A percentile compares a stretch with the other conserved stretches of the same genome.
Conservation (phyloP, 306 rosid species). For the Rosa lucieae region DNA sequence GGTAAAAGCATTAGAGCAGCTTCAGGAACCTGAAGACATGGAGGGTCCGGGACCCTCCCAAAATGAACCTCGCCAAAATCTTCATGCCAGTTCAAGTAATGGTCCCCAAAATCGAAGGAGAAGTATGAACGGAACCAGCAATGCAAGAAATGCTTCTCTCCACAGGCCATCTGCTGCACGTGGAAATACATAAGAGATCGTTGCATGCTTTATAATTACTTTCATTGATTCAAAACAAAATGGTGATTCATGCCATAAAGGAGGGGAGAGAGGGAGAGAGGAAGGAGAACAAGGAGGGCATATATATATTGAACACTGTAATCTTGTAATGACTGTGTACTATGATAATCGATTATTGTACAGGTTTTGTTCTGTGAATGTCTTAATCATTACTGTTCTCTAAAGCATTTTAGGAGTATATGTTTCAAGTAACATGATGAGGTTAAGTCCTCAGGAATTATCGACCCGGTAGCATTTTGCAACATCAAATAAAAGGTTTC, state of each 20-base stretch:
- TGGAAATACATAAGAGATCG: conserved; percentile 20
- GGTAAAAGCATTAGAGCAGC: conserved; percentile 63
- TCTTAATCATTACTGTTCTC: conserved; percentile 4
- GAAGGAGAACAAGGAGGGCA: not conserved
- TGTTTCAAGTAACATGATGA: not conserved
- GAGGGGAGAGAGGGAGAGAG: not conserved
- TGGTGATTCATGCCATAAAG: conserved; percentile 3
- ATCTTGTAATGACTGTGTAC: conserved; percentile 5
- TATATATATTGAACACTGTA: conserved; percentile 18
- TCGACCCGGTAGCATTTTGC: not conserved
- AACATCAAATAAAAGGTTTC: not conserved
- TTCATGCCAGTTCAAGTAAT: conserved; percentile 34
- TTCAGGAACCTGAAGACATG: conserved; percentile 45
- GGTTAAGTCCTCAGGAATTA: not conserved
- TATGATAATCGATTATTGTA: conserved; percentile 40
- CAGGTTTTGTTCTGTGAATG: conserved; percentile 27
- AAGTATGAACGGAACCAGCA: conserved; percentile 17
- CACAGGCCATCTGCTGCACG: conserved; percentile 38
- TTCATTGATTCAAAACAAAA: conserved; percentile 18
- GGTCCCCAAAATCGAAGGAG: conserved; percentile 33
- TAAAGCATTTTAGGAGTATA: not conserved
- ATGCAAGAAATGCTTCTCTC: conserved; percentile 30
- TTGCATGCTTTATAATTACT: not conserved
- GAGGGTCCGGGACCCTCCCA: conserved; percentile 27
- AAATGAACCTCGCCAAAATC: conserved; percentile 29